Base-by-base conservation (phyloP, 768 basidiomycete genomes). In the Ephemerocybe angulata region DNA sequence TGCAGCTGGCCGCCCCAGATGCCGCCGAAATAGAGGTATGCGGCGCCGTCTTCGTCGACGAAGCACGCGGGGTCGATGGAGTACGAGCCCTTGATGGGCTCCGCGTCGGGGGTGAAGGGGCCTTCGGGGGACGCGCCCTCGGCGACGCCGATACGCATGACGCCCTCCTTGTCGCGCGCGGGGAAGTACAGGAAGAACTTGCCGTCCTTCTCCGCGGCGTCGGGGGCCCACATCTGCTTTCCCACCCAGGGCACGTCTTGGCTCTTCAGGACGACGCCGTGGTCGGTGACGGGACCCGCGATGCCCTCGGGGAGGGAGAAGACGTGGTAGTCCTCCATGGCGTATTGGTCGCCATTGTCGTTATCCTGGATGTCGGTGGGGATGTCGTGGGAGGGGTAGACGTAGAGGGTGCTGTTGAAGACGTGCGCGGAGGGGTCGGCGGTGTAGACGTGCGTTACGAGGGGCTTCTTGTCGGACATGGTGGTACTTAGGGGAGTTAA, bases 161-260 rank as follows among this genome's bases (percentile, higher is more conserved):
- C 56, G 24, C 62, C 62, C 22, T 61, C 58, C 50, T 58, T 57
- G 35, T 63, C 61, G 6, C 62, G 41, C 19, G 62, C 62, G 22
- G 62, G 62, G 57, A 63, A 63, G 54, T 59, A 63, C 22, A 63
- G 53, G 50, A 60, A 63, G 52, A 56, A 63, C 51, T 63, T 63
- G 21, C 62, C 62, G 52, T 63, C 51, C 57, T 63, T 63, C 49
- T 52, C 53, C 15, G 62, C 62, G 2, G 62, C 62, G 54, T 63
- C 62, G 17, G 62, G 62, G 4, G 62, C 62, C 62, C 62, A 63
- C 19, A 63, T 53, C 38, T 63, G 62, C 47, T 63, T 63, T 7
- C 55, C 51, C n/a, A 59, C 62, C 62, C 62, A 63, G 21, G 60
- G 62, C 17, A 63, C 40, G 55, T 63, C 60, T 38, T 58, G 53